phyloP scores from a whole-genome alignment of 2,329 filamentous ascomycete genomes.

The Endocalyx cinctus region DNA sequence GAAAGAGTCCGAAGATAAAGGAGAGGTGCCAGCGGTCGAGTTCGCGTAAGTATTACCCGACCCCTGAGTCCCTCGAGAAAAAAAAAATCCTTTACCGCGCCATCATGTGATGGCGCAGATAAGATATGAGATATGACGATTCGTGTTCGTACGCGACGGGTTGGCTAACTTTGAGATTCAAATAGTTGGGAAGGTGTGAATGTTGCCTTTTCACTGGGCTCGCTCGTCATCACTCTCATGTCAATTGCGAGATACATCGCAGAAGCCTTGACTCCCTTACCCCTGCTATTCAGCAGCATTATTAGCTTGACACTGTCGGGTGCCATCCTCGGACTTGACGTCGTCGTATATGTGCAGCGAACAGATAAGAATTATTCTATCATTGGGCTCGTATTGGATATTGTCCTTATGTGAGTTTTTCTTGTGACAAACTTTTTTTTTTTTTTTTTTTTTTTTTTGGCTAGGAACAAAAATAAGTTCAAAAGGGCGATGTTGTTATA shows the following conservation, averaged over 20 bases:
- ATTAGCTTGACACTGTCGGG: conserved; percentile 44
- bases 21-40: conserved; percentile 39
- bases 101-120: too few species aligned
- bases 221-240: conserved; percentile 41
- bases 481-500: too few species aligned
- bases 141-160: too few species aligned
- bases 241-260: conserved; percentile 43
- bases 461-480: too few species aligned
- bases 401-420: conserved; percentile 40
- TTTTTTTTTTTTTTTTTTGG: too few species aligned
- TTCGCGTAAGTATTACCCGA: conserved; percentile 41
- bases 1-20: conserved; percentile 34
- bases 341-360: conserved; percentile 43
- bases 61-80: background rate
- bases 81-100: background rate
- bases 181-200: conserved; percentile 51
- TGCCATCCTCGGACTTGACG: conserved; percentile 45
- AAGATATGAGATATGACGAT: too few species aligned
- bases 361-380: conserved; percentile 44
- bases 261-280: conserved; percentile 50
- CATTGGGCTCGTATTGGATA: conserved; percentile 45
- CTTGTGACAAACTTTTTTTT: background rate
- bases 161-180: conserved; percentile 4
- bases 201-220: conserved; percentile 43
- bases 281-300: conserved; percentile 47